A percentile compares a stretch with the other conserved stretches of the same genome.
Conservation (phyloP, 805 yeast genomes). For the Teunomyces lycoperdinae region DNA sequence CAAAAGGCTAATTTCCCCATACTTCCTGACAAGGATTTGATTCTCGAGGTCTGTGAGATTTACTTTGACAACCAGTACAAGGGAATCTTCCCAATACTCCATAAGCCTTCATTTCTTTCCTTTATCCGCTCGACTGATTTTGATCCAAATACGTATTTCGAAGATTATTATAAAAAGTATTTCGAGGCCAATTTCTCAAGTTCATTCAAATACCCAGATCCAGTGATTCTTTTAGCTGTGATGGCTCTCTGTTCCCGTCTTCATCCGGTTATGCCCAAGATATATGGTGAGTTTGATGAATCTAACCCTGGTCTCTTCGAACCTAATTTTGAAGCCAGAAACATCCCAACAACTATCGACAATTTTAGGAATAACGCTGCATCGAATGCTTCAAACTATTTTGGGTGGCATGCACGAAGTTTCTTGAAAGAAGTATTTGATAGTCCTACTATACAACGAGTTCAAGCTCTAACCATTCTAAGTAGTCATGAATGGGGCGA, state of each 20-base stretch:
- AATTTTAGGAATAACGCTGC: slow-evolving; percentile 13
- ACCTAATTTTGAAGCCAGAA: slow-evolving; percentile 15
- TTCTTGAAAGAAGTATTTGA: slow-evolving; percentile 32
- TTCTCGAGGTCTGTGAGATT: slow-evolving; percentile 20
- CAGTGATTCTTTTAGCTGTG: slow-evolving; percentile 32
- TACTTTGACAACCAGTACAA: slow-evolving; percentile 25
- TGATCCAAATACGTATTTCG: slow-evolving; percentile 17
- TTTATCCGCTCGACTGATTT: slow-evolving; percentile 18
- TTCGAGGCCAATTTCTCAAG: slow-evolving; percentile 11
- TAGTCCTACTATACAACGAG: slow-evolving; percentile 34
- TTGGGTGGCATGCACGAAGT: slow-evolving; percentile 37
- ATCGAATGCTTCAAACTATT: slow-evolving; percentile 33
- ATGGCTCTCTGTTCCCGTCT: slow-evolving; percentile 34
- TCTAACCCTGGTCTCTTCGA: slow-evolving; percentile 22
- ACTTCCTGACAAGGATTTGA: slow-evolving; percentile 14
- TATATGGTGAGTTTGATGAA: slow-evolving; percentile 32
- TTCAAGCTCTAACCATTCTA: slow-evolving; percentile 35
- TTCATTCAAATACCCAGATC: slow-evolving; percentile 20
- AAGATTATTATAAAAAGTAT: slow-evolving; percentile 12
- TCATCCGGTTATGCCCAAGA: slow-evolving; percentile 26
- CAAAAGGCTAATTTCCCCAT: not conserved
- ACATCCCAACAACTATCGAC: not conserved
- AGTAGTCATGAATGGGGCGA: slow-evolving; percentile 44
- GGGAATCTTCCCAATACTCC: slow-evolving; percentile 24
- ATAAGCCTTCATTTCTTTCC: slow-evolving; percentile 19